Evolutionary conservation across 768 basidiomycete genomes (phyloP).

Genomic region (Suillus sp.): DNA sequence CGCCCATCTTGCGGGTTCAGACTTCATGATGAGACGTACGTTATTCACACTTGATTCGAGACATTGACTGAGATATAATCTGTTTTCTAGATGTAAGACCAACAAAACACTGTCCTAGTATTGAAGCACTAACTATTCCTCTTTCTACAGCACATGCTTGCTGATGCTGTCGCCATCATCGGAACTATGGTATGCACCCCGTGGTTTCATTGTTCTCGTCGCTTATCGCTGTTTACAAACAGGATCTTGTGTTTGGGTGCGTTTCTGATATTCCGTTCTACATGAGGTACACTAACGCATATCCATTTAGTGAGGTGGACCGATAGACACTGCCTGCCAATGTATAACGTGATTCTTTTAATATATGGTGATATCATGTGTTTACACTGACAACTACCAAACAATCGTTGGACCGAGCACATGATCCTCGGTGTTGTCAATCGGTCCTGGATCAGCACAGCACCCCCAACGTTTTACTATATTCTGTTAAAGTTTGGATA

Average conservation of each 20-base stretch:
- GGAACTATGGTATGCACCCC: constrained; percentile 83
- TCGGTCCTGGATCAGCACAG: too few relatives aligned
- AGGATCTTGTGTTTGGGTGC: constrained; percentile 94
- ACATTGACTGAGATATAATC: constrained; percentile 11
- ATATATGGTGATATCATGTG: background rate
- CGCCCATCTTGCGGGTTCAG: constrained; percentile 92
- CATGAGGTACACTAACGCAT: background rate
- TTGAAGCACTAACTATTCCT: constrained; percentile 19
- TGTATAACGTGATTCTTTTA: background rate
- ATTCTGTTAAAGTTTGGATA: background rate
- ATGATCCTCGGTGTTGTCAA: background rate
- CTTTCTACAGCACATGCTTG: constrained; percentile 74
- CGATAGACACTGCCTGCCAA: constrained; percentile 28
- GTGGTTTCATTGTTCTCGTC: constrained; percentile 11
- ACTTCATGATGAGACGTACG: constrained; percentile 97
- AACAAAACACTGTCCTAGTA: background rate
- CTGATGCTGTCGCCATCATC: constrained; percentile 95
- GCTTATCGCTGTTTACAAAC: constrained; percentile 15
- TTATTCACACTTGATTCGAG: constrained; percentile 24
- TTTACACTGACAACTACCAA: background rate
- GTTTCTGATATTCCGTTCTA: constrained; percentile 33
- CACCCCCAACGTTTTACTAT: too few relatives aligned
- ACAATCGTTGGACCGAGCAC: background rate
- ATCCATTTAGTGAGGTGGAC: constrained; percentile 30
- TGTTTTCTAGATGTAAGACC: constrained; percentile 40